Conservation (phyloP, 1,139 yeast genomes). For the Nematodospora anomalae region DNA sequence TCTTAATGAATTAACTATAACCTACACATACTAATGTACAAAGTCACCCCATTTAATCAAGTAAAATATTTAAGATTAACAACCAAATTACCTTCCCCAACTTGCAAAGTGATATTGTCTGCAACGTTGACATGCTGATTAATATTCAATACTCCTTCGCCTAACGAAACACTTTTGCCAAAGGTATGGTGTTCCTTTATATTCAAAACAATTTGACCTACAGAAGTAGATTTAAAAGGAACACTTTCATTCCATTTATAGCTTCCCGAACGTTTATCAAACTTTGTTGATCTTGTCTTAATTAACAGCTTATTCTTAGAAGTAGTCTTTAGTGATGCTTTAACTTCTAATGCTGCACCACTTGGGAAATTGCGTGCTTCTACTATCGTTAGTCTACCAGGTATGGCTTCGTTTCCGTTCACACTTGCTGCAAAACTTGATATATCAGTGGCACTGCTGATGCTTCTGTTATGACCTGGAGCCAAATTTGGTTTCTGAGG, state of each 20-base stretch:
- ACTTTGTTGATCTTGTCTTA: slow-evolving; percentile 64
- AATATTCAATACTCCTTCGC: slow-evolving; percentile 48
- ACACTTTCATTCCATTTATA: slow-evolving; percentile 65
- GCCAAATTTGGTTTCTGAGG: slow-evolving; percentile 29
- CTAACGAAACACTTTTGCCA: slow-evolving; percentile 69
- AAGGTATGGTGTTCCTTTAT: slow-evolving; percentile 71
- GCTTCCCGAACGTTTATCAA: slow-evolving; percentile 41
- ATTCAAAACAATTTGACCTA: slow-evolving; percentile 56
- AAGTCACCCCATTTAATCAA: slow-evolving; percentile 1
- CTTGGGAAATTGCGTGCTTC: slow-evolving; percentile 37
- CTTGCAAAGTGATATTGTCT: slow-evolving; percentile 28
- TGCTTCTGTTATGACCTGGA: slow-evolving; percentile 32
- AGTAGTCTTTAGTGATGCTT: slow-evolving; percentile 50
- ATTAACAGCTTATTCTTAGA: slow-evolving; percentile 58
- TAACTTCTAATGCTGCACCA: slow-evolving; percentile 43
- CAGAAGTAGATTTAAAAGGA: slow-evolving; percentile 65
- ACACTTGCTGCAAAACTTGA: slow-evolving; percentile 41
- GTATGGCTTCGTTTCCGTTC: slow-evolving; percentile 40
- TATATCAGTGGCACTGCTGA: slow-evolving; percentile 28
- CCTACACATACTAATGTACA: neutral
- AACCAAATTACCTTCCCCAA: slow-evolving; percentile 31
- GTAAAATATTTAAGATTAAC: slow-evolving; percentile 30
- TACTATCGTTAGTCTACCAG: slow-evolving; percentile 56
- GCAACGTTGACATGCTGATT: slow-evolving; percentile 36
- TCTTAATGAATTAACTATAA: no score